Evolutionary conservation across 2,329 filamentous ascomycete species (phyloP), one percentile per base, ranked within the genome.

Genomic region (Xylaria sp.): DNA sequence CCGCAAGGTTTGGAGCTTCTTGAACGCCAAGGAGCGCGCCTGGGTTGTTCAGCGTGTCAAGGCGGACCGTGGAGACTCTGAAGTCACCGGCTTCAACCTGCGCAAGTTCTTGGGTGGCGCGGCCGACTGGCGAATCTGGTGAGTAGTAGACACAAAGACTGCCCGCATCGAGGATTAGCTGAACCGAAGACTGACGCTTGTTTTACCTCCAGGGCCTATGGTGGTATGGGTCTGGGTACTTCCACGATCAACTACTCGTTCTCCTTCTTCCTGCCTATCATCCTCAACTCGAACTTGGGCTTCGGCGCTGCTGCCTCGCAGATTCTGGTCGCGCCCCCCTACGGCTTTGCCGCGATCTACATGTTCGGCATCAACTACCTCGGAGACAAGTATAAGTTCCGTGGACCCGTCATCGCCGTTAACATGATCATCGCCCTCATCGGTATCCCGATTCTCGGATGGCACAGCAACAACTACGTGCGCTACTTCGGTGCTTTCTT

Each of bases 401-500:
- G 92, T 53, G 91, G 90, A 0, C 89, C 90, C 24, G 81, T 93
- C 73, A 84, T 94, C 69, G 74, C 87, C 64, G 83, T 86, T 79
- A 93, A 93, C 82, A 86, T 88, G 80, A 32, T 90, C 2, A 80
- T 93, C 36, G 87, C 86, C 76, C 81, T 94, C 58, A 85, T 93
- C 66, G 92, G 92, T 1, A 81, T 94, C 2, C 86, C 90, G 19
- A 89, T 94, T 76, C 90, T 93, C 82, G 92, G 91, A 45, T 94
- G 90, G 82, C 84, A 86, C 57, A 75, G 79, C 42, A 85, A 79
- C 71, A 74, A 86, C 4, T 84, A 79, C 1, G 87, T 89, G 8
- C 87, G 91, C 50, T 94, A 93, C 79, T 89, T 93, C 71, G 92
- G 92, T 64, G 86, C 93, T 67, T 94, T 94, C 82, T 81, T 94